Evolutionary conservation across 352 stramenopile species (phyloP).

Genomic region (Blastocystis sp.): DNA sequence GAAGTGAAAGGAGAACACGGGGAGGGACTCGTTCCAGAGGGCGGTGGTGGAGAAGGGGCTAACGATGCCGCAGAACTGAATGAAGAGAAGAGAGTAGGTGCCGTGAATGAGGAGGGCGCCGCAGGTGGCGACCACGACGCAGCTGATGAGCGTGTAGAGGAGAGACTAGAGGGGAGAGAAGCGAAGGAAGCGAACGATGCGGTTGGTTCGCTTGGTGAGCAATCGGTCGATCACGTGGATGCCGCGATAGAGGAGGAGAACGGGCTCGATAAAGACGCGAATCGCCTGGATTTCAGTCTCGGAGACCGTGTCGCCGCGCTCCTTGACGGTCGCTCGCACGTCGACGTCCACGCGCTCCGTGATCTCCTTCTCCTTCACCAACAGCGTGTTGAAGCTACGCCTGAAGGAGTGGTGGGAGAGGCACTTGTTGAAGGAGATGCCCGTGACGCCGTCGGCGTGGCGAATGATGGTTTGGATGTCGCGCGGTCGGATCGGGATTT

Average conservation of each 20-base stretch:
- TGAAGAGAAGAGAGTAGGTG: background rate
- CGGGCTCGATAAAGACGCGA: constrained; percentile 13
- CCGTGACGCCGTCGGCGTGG: background rate
- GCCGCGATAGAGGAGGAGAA: constrained; percentile 23
- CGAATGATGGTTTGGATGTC: constrained; percentile 18
- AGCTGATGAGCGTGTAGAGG: background rate
- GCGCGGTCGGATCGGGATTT: background rate
- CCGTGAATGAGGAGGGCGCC: background rate
- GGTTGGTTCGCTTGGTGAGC: background rate
- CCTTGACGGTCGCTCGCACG: background rate
- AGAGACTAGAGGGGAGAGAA: background rate
- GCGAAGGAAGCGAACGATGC: background rate
- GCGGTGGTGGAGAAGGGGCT: background rate
- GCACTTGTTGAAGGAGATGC: constrained; percentile 20
- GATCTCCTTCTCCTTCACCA: constrained; percentile 37
- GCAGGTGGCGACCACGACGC: background rate
- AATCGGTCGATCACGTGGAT: constrained; percentile 40
- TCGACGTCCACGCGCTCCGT: constrained; percentile 27
- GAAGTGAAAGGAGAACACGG: background rate
- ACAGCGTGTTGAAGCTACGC: constrained; percentile 12
- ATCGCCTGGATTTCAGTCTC: constrained; percentile 22
- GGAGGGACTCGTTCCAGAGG: background rate
- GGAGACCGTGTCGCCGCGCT: constrained; percentile 5
- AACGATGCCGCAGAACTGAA: constrained; percentile 47
- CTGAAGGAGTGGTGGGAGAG: background rate